These are phyloP conservation scores for Beta lomatogona DNA, from an alignment of 179 eudicot species.

Conservation along the genomic window DNA sequence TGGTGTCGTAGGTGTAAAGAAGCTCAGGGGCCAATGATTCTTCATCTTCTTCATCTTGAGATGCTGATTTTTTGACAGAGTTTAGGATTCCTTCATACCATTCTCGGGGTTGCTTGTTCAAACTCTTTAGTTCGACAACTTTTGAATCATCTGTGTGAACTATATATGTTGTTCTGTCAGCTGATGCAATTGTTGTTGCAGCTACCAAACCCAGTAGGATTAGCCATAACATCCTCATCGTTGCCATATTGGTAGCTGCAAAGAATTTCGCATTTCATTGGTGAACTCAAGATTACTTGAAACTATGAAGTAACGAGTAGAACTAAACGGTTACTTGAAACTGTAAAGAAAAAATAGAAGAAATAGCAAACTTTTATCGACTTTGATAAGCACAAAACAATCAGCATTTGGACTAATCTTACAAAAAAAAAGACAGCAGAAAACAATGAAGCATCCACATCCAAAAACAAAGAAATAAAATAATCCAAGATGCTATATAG, in stretches of 20 bases:
- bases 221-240: slow-evolving; percentile 11
- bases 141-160: slow-evolving; percentile 56
- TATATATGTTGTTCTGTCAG: slow-evolving; percentile 44
- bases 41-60: slow-evolving; percentile 29
- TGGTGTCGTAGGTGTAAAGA: slow-evolving; percentile 58
- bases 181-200: slow-evolving; percentile 30
- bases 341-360: not conserved
- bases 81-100: slow-evolving; percentile 48
- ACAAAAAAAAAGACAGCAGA: no score
- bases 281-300: not conserved
- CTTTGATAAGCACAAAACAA: not conserved
- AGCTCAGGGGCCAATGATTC: slow-evolving; percentile 49
- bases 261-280: not conserved
- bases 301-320: not conserved
- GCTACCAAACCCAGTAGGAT: slow-evolving; percentile 28
- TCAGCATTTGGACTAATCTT: not conserved
- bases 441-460: not conserved
- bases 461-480: not conserved
- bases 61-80: slow-evolving; percentile 31
- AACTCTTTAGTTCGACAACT: slow-evolving; percentile 33
- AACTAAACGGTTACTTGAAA: not conserved
- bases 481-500: not conserved
- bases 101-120: slow-evolving; percentile 31
- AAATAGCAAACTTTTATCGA: not conserved
- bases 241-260: slow-evolving; percentile 25